Evolutionary conservation across 257 asterid genomes (phyloP), one percentile per base, ranked within the genome.

Genomic region (Lycium barbarum): DNA sequence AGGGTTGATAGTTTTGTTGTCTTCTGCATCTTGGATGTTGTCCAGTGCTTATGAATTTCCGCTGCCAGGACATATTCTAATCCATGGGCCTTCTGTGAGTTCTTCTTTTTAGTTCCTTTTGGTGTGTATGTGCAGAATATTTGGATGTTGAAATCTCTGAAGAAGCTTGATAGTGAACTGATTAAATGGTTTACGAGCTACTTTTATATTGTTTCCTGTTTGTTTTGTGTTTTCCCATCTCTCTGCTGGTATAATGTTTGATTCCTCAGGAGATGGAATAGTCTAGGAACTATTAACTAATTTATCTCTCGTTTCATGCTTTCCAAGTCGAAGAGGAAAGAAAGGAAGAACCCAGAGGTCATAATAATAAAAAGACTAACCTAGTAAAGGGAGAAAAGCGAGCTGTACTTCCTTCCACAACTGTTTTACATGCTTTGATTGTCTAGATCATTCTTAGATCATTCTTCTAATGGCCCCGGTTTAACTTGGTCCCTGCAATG

Each of bases 31-130:
- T 90, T 96, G 90, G 85, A 83, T 86, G 88, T 84, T 91, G 88
- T 89, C 90, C 87, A 90, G 92, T 84, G 91, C 83, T 79, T 92
- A 90, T 86, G 86, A 90, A 84, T 94, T 95, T 86, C 98, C 98
- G 9, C 86, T 92, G 86, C 98, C 99, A 59, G 99, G 99, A 87
- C 98, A 96, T 90, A 89, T 94, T 87, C 92, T 96, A 67, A 93
- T 96, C 67, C 92, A 88, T 79, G 99, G 99, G 71, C 98, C 98
- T 83, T 92, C 98, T 22, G 97, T 92, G 89, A 93, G 97, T 91
- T 80, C 87, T 86, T 33, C 63, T 53, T 76, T 53, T 65, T 54
- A 53, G 82, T 83, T 79, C 35, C 84, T 67, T 81, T 73, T 74
- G 83, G 79, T 83, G 63, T 74, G 43, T 47, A 74, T 47, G 13